Conservation (phyloP, 2,329 filamentous ascomycete species). For the Alternaria solani region DNA sequence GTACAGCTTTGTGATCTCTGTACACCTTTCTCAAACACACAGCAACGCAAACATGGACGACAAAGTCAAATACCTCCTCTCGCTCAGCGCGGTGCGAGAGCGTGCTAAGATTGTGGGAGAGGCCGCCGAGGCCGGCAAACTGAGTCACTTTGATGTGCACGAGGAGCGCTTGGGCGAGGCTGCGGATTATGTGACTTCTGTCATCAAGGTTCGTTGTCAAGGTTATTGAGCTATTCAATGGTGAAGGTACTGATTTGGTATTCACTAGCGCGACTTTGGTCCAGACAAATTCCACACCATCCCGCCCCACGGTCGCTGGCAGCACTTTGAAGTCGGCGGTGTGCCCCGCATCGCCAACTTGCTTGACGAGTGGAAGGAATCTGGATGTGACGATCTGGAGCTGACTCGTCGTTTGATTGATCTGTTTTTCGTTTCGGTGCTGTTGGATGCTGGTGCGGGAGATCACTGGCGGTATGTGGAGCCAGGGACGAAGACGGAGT, state of each 20-base stretch:
- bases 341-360: constrained; percentile 74
- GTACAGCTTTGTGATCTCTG: not conserved
- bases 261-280: constrained; percentile 68
- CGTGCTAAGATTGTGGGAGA: constrained; percentile 37
- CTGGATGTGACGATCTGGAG: constrained; percentile 70
- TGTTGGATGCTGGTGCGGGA: constrained; percentile 86
- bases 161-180: constrained; percentile 80
- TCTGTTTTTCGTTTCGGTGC: constrained; percentile 78
- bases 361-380: constrained; percentile 66
- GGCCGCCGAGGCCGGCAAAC: constrained; percentile 50
- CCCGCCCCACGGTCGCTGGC: constrained; percentile 81
- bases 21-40: not conserved
- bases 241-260: not conserved
- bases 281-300: constrained; percentile 60
- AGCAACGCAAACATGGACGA: constrained; percentile 25
- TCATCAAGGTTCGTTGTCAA: constrained; percentile 76
- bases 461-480: constrained; percentile 90
- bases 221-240: too few relatives aligned
- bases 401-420: constrained; percentile 77
- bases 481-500: constrained; percentile 79
- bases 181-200: constrained; percentile 81
- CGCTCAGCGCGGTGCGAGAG: constrained; percentile 37
- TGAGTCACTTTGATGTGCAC: constrained; percentile 87
- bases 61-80: constrained; percentile 38
- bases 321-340: constrained; percentile 80